Evolutionary conservation across 2,329 filamentous ascomycete species (phyloP).

Genomic region (Talaromyces sp.): DNA sequence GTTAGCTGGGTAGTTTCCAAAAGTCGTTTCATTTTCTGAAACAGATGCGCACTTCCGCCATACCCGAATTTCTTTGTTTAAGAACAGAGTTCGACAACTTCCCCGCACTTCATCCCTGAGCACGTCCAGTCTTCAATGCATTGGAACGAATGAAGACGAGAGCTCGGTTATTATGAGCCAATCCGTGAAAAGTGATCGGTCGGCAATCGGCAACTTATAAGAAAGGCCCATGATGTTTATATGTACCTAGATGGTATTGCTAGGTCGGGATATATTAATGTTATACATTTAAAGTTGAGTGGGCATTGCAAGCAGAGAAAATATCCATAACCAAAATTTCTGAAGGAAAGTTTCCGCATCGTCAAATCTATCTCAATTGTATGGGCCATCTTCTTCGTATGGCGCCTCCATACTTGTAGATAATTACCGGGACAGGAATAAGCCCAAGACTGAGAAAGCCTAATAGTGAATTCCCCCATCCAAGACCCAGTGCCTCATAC

Average conservation of each 20-base stretch:
- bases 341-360: background rate
- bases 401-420: slow-evolving; percentile 35
- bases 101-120: background rate
- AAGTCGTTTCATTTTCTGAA: background rate
- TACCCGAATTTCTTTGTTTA: background rate
- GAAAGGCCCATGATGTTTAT: background rate
- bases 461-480: slow-evolving; percentile 54
- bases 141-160: background rate
- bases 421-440: slow-evolving; percentile 37
- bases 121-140: background rate
- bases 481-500: slow-evolving; percentile 47
- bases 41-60: background rate
- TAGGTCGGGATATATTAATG: background rate
- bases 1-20: too few species aligned
- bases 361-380: background rate
- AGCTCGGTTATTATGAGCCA: background rate
- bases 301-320: background rate
- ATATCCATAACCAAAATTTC: background rate
- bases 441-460: slow-evolving; percentile 55
- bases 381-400: slow-evolving; percentile 27
- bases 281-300: background rate
- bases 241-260: background rate
- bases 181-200: background rate
- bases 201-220: background rate
- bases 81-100: background rate